phyloP scores from a whole-genome alignment of 305 asterid genomes.

The Rubia balearica region DNA sequence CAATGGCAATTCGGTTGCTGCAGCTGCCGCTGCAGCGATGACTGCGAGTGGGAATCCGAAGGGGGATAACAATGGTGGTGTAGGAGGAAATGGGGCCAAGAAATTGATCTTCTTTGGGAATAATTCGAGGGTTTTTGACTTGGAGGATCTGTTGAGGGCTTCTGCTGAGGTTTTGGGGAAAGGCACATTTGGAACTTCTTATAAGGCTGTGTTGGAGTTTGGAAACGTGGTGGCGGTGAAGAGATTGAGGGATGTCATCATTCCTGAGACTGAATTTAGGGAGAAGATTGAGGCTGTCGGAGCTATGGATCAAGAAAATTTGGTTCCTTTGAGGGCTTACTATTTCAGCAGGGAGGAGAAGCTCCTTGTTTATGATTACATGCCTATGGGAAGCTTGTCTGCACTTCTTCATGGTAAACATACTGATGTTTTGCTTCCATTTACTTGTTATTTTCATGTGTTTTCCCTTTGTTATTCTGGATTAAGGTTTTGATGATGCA shows the following conservation, averaged over 20 bases:
- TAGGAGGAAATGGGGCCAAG: constrained; percentile 25
- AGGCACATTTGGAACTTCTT: constrained; percentile 59
- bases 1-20: constrained; percentile 43
- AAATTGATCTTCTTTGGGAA: constrained; percentile 41
- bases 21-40: constrained; percentile 52
- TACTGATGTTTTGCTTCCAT: not conserved
- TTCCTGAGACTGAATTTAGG: constrained; percentile 42
- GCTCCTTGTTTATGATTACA: constrained; percentile 53
- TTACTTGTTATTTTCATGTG: too few species aligned
- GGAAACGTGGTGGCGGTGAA: constrained; percentile 49
- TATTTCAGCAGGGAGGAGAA: constrained; percentile 60
- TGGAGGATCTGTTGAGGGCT: constrained; percentile 60
- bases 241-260: constrained; percentile 53
- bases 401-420: constrained; percentile 52
- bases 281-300: constrained; percentile 47
- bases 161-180: constrained; percentile 65
- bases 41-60: constrained; percentile 17
- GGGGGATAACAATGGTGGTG: constrained; percentile 22
- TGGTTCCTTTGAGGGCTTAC: constrained; percentile 55
- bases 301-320: constrained; percentile 42
- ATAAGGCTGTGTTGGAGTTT: constrained; percentile 53
- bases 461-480: not conserved
- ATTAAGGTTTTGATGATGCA: not conserved
- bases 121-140: constrained; percentile 34
- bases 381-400: constrained; percentile 58